Conservation (phyloP, 1,284 basidiomycete genomes). For the Trametes sp. region DNA sequence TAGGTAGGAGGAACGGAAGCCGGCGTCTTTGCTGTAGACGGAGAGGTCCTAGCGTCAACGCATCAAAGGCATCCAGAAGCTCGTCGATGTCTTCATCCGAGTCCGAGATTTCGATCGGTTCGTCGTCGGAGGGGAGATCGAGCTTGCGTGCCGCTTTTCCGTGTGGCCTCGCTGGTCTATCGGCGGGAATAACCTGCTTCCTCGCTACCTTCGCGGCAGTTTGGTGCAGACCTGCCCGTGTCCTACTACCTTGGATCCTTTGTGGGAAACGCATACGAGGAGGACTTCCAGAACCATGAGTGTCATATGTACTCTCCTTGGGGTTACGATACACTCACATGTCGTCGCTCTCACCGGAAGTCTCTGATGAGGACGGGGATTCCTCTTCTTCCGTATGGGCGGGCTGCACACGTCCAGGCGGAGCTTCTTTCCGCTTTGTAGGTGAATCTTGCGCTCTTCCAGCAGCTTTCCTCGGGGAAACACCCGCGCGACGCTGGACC, state of each 20-base stretch:
- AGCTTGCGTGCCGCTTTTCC: conserved; percentile 24
- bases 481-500: conserved; percentile 23
- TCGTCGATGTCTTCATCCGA: conserved; percentile 33
- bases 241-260: neutral
- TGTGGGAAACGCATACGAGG: neutral
- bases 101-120: conserved; percentile 26
- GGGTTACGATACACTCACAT: neutral
- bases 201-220: conserved; percentile 11
- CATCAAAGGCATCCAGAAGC: conserved; percentile 43
- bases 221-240: conserved; percentile 6
- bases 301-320: neutral
- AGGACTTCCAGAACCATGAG: neutral
- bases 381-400: neutral
- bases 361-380: neutral
- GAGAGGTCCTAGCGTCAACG: conserved; percentile 40
- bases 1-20: conserved; percentile 63
- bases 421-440: neutral
- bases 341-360: neutral
- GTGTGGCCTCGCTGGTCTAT: neutral
- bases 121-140: conserved; percentile 4
- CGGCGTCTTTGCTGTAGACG: conserved; percentile 26
- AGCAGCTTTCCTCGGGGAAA: conserved; percentile 19
- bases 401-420: neutral
- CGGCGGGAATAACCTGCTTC: conserved; percentile 1
- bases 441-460: neutral